These are phyloP conservation scores for Ogataea nitratoaversa DNA, from an alignment of 805 yeast genomes.

Conservation along the genomic window DNA sequence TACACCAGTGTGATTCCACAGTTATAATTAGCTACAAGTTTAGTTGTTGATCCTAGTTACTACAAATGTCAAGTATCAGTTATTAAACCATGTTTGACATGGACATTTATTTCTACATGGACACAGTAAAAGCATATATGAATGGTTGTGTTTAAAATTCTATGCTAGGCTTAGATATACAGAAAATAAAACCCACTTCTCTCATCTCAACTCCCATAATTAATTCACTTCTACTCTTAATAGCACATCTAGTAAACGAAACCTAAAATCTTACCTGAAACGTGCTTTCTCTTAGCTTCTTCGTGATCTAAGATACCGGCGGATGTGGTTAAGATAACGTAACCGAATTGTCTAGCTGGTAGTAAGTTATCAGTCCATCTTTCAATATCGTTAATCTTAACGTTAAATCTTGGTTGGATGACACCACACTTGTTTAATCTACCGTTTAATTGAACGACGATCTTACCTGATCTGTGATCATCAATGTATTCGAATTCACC, in stretches of 20 bases:
- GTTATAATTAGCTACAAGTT: too few species aligned
- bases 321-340: slow-evolving; percentile 95
- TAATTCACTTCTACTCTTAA: not conserved
- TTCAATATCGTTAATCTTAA: slow-evolving; percentile 91
- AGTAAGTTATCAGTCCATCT: slow-evolving; percentile 98
- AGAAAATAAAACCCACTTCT: not conserved
- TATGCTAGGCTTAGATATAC: slow-evolving; percentile 3
- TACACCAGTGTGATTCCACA: too few species aligned
- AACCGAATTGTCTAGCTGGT: slow-evolving; percentile 99
- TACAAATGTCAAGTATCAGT: too few species aligned
- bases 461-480: slow-evolving; percentile 98
- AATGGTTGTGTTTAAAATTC: not conserved
- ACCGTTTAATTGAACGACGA: slow-evolving; percentile 94
- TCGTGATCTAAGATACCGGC: slow-evolving; percentile 99
- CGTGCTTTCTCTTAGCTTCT: slow-evolving; percentile 99
- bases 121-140: not conserved
- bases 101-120: too few species aligned
- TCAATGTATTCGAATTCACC: slow-evolving; percentile 98
- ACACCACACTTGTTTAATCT: slow-evolving; percentile 99
- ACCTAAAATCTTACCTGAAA: slow-evolving; percentile 97
- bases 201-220: not conserved
- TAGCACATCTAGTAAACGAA: slow-evolving; percentile 72
- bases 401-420: slow-evolving; percentile 97
- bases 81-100: too few species aligned
- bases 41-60: too few species aligned